These are phyloP conservation scores for Epichloe festucae DNA, from an alignment of 2,329 filamentous ascomycete species.

Conservation along the genomic window DNA sequence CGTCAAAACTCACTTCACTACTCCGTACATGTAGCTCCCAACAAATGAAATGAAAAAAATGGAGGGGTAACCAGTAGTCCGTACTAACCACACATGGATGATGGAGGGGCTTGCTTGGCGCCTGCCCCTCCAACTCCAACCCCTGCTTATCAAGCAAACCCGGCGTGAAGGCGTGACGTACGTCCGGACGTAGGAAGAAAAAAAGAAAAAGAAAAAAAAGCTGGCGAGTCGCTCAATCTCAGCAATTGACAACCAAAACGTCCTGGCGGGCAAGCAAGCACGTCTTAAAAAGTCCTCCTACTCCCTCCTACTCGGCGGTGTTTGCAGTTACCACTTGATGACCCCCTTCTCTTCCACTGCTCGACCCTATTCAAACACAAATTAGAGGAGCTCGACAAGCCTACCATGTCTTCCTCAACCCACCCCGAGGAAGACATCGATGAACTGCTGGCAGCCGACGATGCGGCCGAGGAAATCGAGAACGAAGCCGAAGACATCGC, in stretches of 20 bases:
- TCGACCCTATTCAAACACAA: background rate
- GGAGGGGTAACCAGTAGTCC: background rate
- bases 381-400: background rate
- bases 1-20: too few species aligned
- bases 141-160: conserved; percentile 8
- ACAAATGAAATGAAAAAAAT: too few species aligned
- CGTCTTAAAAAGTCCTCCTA: background rate
- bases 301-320: background rate
- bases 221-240: background rate
- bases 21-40: too few species aligned
- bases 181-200: background rate
- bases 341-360: background rate
- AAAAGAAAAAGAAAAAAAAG: background rate
- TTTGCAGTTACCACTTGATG: background rate
- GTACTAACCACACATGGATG: background rate
- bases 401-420: conserved; percentile 20
- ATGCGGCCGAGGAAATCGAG: conserved; percentile 22
- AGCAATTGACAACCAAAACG: background rate
- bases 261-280: background rate
- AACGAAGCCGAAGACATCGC: conserved; percentile 59
- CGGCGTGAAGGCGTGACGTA: background rate
- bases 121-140: background rate
- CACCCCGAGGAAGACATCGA: conserved; percentile 12
- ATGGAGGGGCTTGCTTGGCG: background rate
- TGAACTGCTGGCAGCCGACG: conserved; percentile 6